Percentiles rank a stretch among this genome's conserved stretches.
Evolutionary conservation across 306 rosid species (phyloP).

Genomic region (Acacia crassicarpa): DNA sequence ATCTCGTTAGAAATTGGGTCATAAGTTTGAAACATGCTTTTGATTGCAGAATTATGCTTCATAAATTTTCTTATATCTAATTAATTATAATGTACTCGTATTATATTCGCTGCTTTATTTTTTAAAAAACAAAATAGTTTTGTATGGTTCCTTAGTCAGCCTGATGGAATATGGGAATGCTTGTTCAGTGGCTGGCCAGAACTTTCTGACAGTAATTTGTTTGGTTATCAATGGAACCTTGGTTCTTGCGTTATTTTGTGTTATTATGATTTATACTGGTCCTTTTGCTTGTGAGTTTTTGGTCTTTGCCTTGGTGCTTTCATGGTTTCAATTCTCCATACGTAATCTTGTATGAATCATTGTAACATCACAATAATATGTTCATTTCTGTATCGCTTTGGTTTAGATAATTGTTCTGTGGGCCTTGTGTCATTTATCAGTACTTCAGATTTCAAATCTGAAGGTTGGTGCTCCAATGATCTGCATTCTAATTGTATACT

Average conservation of each 20-base stretch:
- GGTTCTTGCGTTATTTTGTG: slow-evolving; percentile 13
- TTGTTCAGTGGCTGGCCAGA: too few relatives aligned
- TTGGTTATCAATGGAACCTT: neutral
- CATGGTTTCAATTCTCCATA: neutral
- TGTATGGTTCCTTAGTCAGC: neutral
- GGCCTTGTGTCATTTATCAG: slow-evolving; percentile 1
- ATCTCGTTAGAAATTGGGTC: slow-evolving; percentile 14
- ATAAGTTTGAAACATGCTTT: slow-evolving; percentile 13
- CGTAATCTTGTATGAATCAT: slow-evolving; percentile 6
- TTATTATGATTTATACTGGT: slow-evolving; percentile 5
- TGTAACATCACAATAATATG: neutral
- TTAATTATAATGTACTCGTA: too few relatives aligned
- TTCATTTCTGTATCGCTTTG: neutral
- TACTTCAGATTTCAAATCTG: neutral
- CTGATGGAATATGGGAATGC: too few relatives aligned
- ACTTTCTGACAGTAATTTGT: too few relatives aligned
- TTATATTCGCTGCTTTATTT: too few relatives aligned
- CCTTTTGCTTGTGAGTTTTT: neutral
- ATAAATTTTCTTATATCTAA: neutral
- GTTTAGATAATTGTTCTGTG: slow-evolving; percentile 21
- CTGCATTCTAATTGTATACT: slow-evolving; percentile 26
- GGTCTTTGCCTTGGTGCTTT: slow-evolving; percentile 15
- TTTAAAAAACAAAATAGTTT: neutral
- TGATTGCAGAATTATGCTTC: slow-evolving; percentile 7
- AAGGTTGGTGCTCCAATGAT: slow-evolving; percentile 17